These are phyloP conservation scores for Leucosporidium scottii DNA, from an alignment of 768 basidiomycete genomes.

Conservation along the genomic window DNA sequence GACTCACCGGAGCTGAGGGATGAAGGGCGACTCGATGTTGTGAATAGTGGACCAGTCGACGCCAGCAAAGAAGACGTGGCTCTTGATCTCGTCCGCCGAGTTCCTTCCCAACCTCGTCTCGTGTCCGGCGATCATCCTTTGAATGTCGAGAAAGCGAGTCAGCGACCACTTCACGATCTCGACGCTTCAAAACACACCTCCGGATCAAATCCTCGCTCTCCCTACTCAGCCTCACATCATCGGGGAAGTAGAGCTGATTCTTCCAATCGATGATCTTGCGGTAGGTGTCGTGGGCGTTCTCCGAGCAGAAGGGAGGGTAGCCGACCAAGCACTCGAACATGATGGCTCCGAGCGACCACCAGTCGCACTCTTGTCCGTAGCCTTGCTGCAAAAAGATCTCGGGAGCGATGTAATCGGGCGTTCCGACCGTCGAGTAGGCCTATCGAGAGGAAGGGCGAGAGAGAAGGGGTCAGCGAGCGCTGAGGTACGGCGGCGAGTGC, in stretches of 20 bases:
- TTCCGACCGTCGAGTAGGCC: slow-evolving; percentile 98
- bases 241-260: slow-evolving; percentile 76
- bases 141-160: background rate
- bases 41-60: slow-evolving; percentile 88
- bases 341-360: slow-evolving; percentile 98
- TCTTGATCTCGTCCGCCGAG: slow-evolving; percentile 74
- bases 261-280: slow-evolving; percentile 96
- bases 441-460: slow-evolving; percentile 42
- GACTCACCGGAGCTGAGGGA: slow-evolving; percentile 62
- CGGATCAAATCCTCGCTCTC: slow-evolving; percentile 86
- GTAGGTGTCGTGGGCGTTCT: slow-evolving; percentile 94
- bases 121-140: slow-evolving; percentile 65
- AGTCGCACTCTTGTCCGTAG: slow-evolving; percentile 98
- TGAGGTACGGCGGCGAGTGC: background rate
- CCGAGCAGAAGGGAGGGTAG: slow-evolving; percentile 90
- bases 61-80: slow-evolving; percentile 84
- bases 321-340: slow-evolving; percentile 98
- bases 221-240: slow-evolving; percentile 83
- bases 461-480: no score
- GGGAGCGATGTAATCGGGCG: slow-evolving; percentile 92
- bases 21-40: slow-evolving; percentile 85
- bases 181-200: slow-evolving; percentile 50
- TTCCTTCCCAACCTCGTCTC: slow-evolving; percentile 58
- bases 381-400: slow-evolving; percentile 95
- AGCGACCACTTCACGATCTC: background rate